Percentiles rank a stretch among this genome's conserved stretches.
phyloP scores from a whole-genome alignment of 2,329 filamentous ascomycete species.

The Aspergillus sp. region DNA sequence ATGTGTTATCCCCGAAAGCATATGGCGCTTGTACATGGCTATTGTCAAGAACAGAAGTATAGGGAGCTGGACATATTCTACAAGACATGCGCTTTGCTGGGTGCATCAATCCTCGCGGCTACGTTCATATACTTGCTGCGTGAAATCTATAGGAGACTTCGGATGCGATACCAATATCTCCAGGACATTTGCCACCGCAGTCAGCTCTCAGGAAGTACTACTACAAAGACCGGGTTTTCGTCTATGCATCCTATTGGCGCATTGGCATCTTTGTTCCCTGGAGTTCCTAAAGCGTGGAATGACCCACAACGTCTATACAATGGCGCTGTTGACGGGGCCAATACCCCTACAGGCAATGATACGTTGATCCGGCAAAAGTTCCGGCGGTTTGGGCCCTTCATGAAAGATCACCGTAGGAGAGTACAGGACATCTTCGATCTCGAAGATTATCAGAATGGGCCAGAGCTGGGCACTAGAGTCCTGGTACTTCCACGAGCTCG shows the following conservation, averaged over 20 bases:
- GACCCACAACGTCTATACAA: neutral
- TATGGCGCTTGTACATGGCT: neutral
- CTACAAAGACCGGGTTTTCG: neutral
- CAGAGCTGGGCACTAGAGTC: neutral
- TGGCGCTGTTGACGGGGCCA: neutral
- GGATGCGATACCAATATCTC: constrained; percentile 1
- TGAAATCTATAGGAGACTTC: constrained; percentile 1
- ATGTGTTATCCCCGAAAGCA: neutral
- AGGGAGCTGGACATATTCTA: constrained; percentile 5
- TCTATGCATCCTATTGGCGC: neutral
- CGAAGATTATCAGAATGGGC: neutral
- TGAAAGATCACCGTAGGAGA: neutral
- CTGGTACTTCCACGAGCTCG: neutral
- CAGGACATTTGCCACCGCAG: neutral
- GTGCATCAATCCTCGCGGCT: neutral
- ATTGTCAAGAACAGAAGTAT: neutral
- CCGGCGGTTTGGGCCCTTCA: neutral
- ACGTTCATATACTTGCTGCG: neutral
- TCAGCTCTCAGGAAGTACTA: neutral
- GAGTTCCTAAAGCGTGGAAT: neutral
- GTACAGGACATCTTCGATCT: constrained; percentile 1
- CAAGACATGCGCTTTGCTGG: constrained; percentile 2
- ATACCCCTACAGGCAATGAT: neutral
- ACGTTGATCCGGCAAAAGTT: constrained; percentile 1
- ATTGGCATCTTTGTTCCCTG: neutral